Evolutionary conservation across 1,284 basidiomycete genomes (phyloP).

Genomic region (Ustilago vetiveriae): DNA sequence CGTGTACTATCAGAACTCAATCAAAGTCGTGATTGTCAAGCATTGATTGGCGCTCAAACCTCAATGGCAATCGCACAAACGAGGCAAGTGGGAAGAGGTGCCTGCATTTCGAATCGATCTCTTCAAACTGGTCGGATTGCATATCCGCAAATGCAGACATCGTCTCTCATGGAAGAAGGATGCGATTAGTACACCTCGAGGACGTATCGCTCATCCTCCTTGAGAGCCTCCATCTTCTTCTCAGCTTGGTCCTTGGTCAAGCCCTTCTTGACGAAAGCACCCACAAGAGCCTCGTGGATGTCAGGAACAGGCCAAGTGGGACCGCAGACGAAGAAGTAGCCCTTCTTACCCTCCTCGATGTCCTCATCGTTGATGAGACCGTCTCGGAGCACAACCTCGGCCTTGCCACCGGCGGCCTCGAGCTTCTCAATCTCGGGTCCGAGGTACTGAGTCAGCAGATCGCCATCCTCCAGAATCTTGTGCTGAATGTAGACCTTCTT

Average conservation of each 20-base stretch:
- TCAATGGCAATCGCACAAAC: not conserved
- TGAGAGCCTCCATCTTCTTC: conserved; percentile 85
- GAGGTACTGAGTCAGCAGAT: conserved; percentile 73
- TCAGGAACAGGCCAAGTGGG: conserved; percentile 99
- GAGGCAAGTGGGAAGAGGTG: not conserved
- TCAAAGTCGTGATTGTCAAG: not conserved
- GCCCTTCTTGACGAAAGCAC: conserved; percentile 77
- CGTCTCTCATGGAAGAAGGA: not conserved
- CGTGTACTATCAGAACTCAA: not conserved
- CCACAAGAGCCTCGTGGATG: conserved; percentile 89
- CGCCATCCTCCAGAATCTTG: conserved; percentile 92
- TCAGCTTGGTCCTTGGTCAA: conserved; percentile 78
- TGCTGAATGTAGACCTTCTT: conserved; percentile 98
- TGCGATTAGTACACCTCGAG: conserved; percentile 77
- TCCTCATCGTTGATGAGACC: conserved; percentile 68
- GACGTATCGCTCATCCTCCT: conserved; percentile 97
- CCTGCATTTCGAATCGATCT: not conserved
- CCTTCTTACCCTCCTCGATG: conserved; percentile 53
- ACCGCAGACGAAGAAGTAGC: conserved; percentile 93
- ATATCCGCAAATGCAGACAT: not conserved
- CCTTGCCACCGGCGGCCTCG: conserved; percentile 65
- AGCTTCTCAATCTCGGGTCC: conserved; percentile 72
- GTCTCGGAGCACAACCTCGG: conserved; percentile 68
- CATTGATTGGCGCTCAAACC: too few species aligned
- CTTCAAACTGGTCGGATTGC: not conserved